phyloP scores from a whole-genome alignment of 2,329 filamentous ascomycete species.

The Colletotrichum scovillei region DNA sequence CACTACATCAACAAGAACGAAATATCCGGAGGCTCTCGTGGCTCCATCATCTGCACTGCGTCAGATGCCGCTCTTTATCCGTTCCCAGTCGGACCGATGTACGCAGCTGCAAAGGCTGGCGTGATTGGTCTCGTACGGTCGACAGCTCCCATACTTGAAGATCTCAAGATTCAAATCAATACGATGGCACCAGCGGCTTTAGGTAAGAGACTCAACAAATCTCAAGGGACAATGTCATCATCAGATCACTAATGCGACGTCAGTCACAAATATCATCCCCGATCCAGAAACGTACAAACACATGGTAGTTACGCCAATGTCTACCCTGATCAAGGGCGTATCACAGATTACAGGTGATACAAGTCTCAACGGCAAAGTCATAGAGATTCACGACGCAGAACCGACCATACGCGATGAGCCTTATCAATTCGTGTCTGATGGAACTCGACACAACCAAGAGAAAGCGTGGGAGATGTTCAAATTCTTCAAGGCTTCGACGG shows the following conservation, averaged over 20 bases:
- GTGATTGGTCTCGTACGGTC: background rate
- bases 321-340: background rate
- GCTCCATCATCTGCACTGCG: constrained; percentile 6
- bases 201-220: background rate
- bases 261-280: background rate
- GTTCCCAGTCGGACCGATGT: background rate
- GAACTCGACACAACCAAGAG: background rate
- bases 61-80: constrained; percentile 5
- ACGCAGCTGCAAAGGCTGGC: constrained; percentile 4
- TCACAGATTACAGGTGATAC: background rate
- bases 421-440: background rate
- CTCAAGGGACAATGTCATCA: background rate
- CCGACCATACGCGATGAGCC: background rate
- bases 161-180: constrained; percentile 13
- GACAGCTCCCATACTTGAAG: background rate
- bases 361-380: background rate
- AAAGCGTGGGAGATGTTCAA: background rate
- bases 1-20: constrained; percentile 15
- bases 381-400: background rate
- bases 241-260: background rate
- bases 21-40: background rate
- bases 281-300: background rate
- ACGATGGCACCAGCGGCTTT: background rate
- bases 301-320: background rate
- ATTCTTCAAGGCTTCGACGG: background rate